A percentile compares a stretch with the other conserved stretches of the same genome.
phyloP scores from a whole-genome alignment of 148 eudicot species.

The Rhododendron henanense region DNA sequence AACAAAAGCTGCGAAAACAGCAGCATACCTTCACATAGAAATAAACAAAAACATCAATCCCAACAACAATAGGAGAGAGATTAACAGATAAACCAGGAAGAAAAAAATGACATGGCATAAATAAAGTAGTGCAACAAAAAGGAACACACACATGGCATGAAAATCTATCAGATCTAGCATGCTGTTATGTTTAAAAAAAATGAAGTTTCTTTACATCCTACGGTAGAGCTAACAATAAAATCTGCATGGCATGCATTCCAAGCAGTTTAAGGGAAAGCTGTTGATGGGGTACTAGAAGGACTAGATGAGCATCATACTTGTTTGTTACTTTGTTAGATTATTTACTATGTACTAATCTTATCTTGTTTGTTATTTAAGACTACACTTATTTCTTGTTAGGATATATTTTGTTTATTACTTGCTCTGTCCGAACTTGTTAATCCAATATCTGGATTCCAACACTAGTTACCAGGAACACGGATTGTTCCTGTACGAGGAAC shows the following conservation, averaged over 20 bases:
- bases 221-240: background rate
- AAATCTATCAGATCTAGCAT: background rate
- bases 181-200: background rate
- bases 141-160: background rate
- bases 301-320: background rate
- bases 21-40: constrained; percentile 64
- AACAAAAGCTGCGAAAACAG: constrained; percentile 89
- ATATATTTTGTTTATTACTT: background rate
- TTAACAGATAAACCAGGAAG: background rate
- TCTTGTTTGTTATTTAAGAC: background rate
- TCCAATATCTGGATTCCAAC: background rate
- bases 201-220: background rate
- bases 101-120: background rate
- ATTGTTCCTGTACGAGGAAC: background rate
- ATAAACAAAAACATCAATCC: constrained; percentile 18
- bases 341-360: background rate
- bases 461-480: background rate
- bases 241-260: background rate
- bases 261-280: background rate
- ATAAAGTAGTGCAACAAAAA: background rate
- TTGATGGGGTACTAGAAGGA: constrained; percentile 1
- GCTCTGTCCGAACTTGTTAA: background rate
- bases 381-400: background rate
- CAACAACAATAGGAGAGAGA: background rate
- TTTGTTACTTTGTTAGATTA: background rate